Base-by-base conservation (phyloP, 2,329 filamentous ascomycete genomes). In the Diplocarpon rosae region DNA sequence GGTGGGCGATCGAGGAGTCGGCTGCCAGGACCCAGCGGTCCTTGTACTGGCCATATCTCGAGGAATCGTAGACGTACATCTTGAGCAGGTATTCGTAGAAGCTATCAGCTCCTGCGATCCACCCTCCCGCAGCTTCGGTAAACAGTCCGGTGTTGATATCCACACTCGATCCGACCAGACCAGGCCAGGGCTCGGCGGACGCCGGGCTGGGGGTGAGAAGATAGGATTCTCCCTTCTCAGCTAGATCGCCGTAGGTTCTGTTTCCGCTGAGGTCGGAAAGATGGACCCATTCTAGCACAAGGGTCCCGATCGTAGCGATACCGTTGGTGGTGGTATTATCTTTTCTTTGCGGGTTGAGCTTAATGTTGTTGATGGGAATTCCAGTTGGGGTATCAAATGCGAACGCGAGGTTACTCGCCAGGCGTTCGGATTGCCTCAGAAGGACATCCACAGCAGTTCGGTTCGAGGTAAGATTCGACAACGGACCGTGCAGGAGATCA, bases 61-160 rank as follows among this genome's bases (percentile, higher is more conserved):
- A 54, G 0, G 76, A 70, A 58, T 90, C 82, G 61, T 93, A 93
- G 43, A 90, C 64, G 56, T 80, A 93, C 84, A 92, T 90, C 69
- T 94, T 94, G 63, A 94, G 81, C 28, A 94, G 73, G 57, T 93
- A 93, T 65, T 93, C 86, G 65, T 93, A 94, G 65, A 82, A 93
- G 35, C 79, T 85, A 62, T 93, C 86, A 27, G 74, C 75, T 6
- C 83, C 82, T 40, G 82, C 85, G 32, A 76, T 74, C 86, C 86
- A 94, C 36, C 84, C 83, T 41, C 88, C 86, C 1, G 53, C 57
- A 17, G 72, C 72, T 58, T 90, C 76, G 12, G 73, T 53, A 54
- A 93, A 90, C 7, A 68, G 56, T 15, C 87, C 87, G 3, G 74
- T 78, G 1, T 66, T 59, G 49, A 86, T 71, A 53, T 78, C 69